Evolutionary conservation across 1,139 yeast species (phyloP).

Genomic region (Cylindricascospora bacillispora): DNA sequence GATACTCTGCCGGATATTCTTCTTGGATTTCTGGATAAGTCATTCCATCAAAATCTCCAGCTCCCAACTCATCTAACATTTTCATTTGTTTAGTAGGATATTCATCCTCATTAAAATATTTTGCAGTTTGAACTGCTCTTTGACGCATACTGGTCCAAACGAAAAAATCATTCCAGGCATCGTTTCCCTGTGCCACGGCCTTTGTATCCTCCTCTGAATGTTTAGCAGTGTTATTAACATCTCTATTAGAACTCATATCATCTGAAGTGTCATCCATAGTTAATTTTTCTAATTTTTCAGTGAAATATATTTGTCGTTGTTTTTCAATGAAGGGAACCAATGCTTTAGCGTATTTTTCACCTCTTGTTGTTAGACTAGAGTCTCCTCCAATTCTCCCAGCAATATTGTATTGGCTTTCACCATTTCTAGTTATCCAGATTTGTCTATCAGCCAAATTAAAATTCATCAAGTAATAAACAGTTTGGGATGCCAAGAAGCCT

Average conservation of each 20-base stretch:
- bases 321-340: slow-evolving; percentile 60
- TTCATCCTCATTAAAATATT: slow-evolving; percentile 55
- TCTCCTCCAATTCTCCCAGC: slow-evolving; percentile 86
- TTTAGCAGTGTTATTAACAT: slow-evolving; percentile 1
- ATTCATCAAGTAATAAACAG: slow-evolving; percentile 78
- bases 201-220: too few species aligned
- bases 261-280: neutral
- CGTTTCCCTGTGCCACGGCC: slow-evolving; percentile 19
- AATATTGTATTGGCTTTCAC: slow-evolving; percentile 79
- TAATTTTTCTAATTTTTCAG: slow-evolving; percentile 17
- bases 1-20: slow-evolving; percentile 65
- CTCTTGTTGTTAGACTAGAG: slow-evolving; percentile 67
- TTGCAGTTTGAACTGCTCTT: slow-evolving; percentile 69
- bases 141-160: slow-evolving; percentile 88
- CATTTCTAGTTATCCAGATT: slow-evolving; percentile 92
- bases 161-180: slow-evolving; percentile 44
- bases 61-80: slow-evolving; percentile 86
- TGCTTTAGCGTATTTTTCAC: slow-evolving; percentile 59
- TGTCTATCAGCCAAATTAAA: slow-evolving; percentile 85
- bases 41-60: slow-evolving; percentile 87
- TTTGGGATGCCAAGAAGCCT: slow-evolving; percentile 88
- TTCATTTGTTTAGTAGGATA: slow-evolving; percentile 82
- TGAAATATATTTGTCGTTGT: slow-evolving; percentile 61
- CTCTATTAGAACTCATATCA: neutral
- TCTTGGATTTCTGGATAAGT: slow-evolving; percentile 72